Evolutionary conservation across 805 yeast genomes (phyloP).

Genomic region (Candida montana): DNA sequence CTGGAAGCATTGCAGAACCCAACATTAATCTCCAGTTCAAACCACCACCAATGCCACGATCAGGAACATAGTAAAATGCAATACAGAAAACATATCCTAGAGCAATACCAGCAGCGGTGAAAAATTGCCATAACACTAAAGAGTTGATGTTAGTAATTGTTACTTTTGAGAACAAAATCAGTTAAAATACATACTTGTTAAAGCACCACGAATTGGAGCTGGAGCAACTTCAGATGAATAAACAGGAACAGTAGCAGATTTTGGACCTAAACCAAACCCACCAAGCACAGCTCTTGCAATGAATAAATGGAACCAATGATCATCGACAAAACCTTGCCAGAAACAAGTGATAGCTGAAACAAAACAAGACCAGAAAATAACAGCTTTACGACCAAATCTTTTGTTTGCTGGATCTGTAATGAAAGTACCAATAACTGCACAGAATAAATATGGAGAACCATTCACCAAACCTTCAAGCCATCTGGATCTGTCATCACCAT

Average conservation of each 20-base stretch:
- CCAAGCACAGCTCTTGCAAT: conserved; percentile 63
- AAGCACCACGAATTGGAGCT: conserved; percentile 55
- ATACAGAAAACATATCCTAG: conserved; percentile 62
- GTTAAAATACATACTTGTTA: conserved; percentile 30
- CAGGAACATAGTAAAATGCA: conserved; percentile 53
- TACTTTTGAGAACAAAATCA: no score
- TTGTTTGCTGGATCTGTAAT: conserved; percentile 54
- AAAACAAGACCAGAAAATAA: conserved; percentile 57
- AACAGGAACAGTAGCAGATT: conserved; percentile 72
- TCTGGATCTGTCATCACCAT: conserved; percentile 41
- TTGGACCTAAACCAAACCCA: conserved; percentile 60
- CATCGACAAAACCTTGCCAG: conserved; percentile 57
- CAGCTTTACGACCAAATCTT: conserved; percentile 57
- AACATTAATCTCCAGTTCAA: conserved; percentile 69
- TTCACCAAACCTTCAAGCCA: conserved; percentile 61
- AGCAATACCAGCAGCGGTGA: conserved; percentile 72
- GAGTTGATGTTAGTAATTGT: background rate
- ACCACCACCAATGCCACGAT: conserved; percentile 30
- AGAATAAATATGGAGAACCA: conserved; percentile 66
- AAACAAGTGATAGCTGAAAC: conserved; percentile 58
- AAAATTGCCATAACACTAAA: conserved; percentile 65
- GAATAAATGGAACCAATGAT: conserved; percentile 62
- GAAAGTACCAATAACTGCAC: conserved; percentile 60
- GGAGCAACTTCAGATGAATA: conserved; percentile 66
- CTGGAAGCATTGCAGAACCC: conserved; percentile 64